Evolutionary conservation across 306 rosid genomes (phyloP).

Genomic region (Senna siamea): DNA sequence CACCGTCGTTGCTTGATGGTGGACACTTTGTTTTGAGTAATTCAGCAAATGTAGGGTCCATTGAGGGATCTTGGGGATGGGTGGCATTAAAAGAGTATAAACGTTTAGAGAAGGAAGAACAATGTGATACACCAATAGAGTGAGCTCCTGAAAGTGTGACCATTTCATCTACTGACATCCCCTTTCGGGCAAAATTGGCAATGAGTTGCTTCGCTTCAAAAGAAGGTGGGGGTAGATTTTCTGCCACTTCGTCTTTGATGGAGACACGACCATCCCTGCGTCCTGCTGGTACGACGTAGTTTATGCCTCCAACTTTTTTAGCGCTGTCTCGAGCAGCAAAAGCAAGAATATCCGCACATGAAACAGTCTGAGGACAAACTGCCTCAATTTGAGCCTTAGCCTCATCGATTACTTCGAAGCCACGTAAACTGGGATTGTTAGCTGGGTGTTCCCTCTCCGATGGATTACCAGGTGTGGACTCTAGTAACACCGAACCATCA

Average conservation of each 20-base stretch:
- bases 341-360: constrained; percentile 50
- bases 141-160: constrained; percentile 54
- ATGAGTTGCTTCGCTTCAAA: constrained; percentile 26
- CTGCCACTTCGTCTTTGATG: constrained; percentile 14
- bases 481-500: constrained; percentile 44
- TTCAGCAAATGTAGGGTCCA: constrained; percentile 39
- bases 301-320: constrained; percentile 31
- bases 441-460: constrained; percentile 50
- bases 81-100: constrained; percentile 47
- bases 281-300: constrained; percentile 40
- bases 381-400: constrained; percentile 48
- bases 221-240: constrained; percentile 40
- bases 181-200: constrained; percentile 9
- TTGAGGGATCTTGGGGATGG: constrained; percentile 43
- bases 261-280: constrained; percentile 51
- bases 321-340: constrained; percentile 54
- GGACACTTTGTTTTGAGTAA: constrained; percentile 46
- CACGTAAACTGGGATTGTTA: constrained; percentile 51
- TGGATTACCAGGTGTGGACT: constrained; percentile 36
- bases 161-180: constrained; percentile 50
- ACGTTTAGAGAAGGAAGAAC: constrained; percentile 44
- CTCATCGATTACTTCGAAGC: constrained; percentile 49
- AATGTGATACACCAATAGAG: constrained; percentile 47
- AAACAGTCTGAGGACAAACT: constrained; percentile 41
- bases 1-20: background rate